Percentiles rank a stretch among this genome's conserved stretches.
These are phyloP conservation scores for Pseudogymnoascus sp. DNA, from an alignment of 2,329 filamentous ascomycete species.

Conservation along the genomic window DNA sequence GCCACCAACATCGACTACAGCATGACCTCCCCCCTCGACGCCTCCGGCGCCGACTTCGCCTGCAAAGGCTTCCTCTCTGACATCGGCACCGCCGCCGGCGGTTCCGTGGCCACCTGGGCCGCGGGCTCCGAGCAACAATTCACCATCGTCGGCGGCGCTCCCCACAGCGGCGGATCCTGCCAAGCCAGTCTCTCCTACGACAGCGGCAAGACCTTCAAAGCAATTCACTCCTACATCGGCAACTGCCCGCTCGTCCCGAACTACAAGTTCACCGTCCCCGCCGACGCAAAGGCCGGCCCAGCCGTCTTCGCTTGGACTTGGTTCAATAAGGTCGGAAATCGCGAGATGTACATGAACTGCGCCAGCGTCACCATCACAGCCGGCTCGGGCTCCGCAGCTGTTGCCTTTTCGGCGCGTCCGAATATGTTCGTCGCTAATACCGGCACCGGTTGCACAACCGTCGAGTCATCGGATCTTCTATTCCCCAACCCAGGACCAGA, in stretches of 20 bases:
- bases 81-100: conserved; percentile 25
- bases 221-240: conserved; percentile 54
- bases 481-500: background rate
- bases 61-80: conserved; percentile 16
- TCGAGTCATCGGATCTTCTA: background rate
- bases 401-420: conserved; percentile 39
- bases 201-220: conserved; percentile 45
- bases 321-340: conserved; percentile 49
- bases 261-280: conserved; percentile 20
- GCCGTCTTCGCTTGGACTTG: conserved; percentile 39
- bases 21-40: conserved; percentile 12
- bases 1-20: conserved; percentile 12
- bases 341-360: conserved; percentile 64
- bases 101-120: conserved; percentile 39
- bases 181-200: conserved; percentile 53
- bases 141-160: conserved; percentile 38
- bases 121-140: conserved; percentile 44
- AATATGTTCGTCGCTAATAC: conserved; percentile 42
- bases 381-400: conserved; percentile 11
- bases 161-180: conserved; percentile 49
- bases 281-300: conserved; percentile 18
- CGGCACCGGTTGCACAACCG: background rate
- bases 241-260: conserved; percentile 43
- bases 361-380: conserved; percentile 43
- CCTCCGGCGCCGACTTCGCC: conserved; percentile 14